Evolutionary conservation across 192 early-diverging fungal species (phyloP).

Genomic region (Dissophora ornata): DNA sequence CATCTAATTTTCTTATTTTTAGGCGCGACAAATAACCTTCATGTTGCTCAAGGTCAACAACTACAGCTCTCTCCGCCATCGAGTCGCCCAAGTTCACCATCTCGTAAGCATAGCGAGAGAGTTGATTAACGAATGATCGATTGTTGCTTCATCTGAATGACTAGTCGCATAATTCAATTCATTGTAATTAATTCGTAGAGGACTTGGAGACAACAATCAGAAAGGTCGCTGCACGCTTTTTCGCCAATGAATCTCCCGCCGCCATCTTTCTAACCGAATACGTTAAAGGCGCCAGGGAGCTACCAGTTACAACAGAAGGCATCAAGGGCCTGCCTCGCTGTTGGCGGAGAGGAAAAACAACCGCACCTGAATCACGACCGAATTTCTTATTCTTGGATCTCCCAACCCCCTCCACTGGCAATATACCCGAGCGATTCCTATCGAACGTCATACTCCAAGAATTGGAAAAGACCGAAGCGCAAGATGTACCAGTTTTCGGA

Average conservation of each 20-base stretch:
- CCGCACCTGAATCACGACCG: slow-evolving; percentile 9
- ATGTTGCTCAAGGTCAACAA: too few relatives aligned
- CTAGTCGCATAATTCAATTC: neutral
- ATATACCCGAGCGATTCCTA: slow-evolving; percentile 16
- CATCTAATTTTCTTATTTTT: too few relatives aligned
- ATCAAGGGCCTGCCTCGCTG: neutral
- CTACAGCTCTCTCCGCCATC: too few relatives aligned
- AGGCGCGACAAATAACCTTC: too few relatives aligned
- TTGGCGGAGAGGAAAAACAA: neutral
- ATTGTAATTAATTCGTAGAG: neutral
- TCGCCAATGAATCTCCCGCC: slow-evolving; percentile 1
- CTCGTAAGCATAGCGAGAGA: too few relatives aligned
- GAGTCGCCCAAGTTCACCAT: too few relatives aligned
- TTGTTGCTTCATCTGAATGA: neutral
- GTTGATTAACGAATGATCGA: too few relatives aligned
- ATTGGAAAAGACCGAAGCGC: slow-evolving; percentile 13
- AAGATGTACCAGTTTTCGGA: slow-evolving; percentile 22
- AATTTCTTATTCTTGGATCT: slow-evolving; percentile 34
- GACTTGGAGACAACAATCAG: slow-evolving; percentile 1
- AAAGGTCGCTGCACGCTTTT: slow-evolving; percentile 1
- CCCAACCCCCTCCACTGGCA: slow-evolving; percentile 11
- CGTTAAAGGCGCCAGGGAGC: neutral
- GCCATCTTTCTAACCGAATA: neutral
- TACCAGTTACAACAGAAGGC: neutral
- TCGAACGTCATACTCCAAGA: slow-evolving; percentile 14